These are phyloP conservation scores for Mycena metata DNA, from an alignment of 768 basidiomycete species.

Conservation along the genomic window DNA sequence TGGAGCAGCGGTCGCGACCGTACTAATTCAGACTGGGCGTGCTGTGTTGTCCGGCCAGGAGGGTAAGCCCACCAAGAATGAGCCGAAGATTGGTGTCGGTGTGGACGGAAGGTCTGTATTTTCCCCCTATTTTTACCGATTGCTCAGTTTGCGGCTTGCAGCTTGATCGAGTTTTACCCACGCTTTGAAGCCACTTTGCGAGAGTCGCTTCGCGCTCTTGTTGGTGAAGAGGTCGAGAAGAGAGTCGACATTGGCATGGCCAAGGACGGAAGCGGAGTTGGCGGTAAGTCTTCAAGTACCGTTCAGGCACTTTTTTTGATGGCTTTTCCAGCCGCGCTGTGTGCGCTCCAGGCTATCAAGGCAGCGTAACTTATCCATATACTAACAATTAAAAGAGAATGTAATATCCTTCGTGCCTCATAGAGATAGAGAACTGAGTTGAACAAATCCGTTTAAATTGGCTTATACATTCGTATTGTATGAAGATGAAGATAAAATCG, in stretches of 20 bases:
- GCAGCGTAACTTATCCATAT: slow-evolving; percentile 45
- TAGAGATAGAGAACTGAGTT: no score
- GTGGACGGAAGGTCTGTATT: slow-evolving; percentile 88
- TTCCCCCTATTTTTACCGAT: not conserved
- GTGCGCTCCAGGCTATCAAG: slow-evolving; percentile 87
- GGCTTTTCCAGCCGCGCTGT: slow-evolving; percentile 77
- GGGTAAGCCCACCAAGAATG: slow-evolving; percentile 49
- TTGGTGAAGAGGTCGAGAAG: slow-evolving; percentile 86
- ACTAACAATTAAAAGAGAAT: slow-evolving; percentile 23
- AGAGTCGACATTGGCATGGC: slow-evolving; percentile 91
- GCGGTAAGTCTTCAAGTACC: slow-evolving; percentile 71
- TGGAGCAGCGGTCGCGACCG: slow-evolving; percentile 88
- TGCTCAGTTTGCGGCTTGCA: slow-evolving; percentile 44
- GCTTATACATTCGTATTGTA: not conserved
- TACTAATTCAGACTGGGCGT: slow-evolving; percentile 84
- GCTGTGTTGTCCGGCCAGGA: slow-evolving; percentile 63
- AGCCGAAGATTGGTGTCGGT: slow-evolving; percentile 80
- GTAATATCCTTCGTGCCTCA: slow-evolving; percentile 32
- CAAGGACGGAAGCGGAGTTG: slow-evolving; percentile 97
- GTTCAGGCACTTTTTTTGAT: slow-evolving; percentile 26
- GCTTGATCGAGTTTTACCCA: slow-evolving; percentile 94
- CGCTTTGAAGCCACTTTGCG: slow-evolving; percentile 83
- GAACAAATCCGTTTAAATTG: slow-evolving; percentile 13
- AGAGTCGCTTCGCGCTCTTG: slow-evolving; percentile 77
- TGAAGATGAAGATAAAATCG: slow-evolving; percentile 4